Percentiles rank a stretch among this genome's conserved stretches.
Conservation (phyloP, 1,284 basidiomycete genomes). For the Apiotrichum porosum region DNA sequence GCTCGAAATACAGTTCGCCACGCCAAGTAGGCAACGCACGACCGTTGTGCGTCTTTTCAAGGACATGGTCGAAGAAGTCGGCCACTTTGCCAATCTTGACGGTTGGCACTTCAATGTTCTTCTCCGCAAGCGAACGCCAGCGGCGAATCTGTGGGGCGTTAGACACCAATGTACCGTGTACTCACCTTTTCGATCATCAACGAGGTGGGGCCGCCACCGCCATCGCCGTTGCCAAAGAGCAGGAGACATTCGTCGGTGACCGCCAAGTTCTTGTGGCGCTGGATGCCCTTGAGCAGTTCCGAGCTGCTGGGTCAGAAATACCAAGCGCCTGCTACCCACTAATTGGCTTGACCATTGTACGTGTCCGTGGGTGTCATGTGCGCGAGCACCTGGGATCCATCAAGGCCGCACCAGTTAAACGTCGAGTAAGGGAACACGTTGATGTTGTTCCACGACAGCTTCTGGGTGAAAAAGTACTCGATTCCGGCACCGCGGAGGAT, state of each 20-base stretch:
- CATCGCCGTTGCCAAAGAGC: constrained; percentile 92
- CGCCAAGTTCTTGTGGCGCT: no score
- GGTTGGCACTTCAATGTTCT: constrained; percentile 63
- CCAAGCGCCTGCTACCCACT: no score
- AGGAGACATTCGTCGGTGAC: no score
- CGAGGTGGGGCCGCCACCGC: constrained; percentile 56
- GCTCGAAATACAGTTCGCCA: constrained; percentile 88
- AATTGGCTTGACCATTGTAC: constrained; percentile 47
- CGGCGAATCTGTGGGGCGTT: no score
- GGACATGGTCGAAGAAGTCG: constrained; percentile 77
- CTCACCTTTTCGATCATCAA: constrained; percentile 89
- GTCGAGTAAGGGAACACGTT: constrained; percentile 92
- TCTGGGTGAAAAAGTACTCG: constrained; percentile 97
- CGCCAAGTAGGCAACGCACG: constrained; percentile 80
- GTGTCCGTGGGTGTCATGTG: constrained; percentile 84
- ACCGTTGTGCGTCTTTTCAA: constrained; percentile 64
- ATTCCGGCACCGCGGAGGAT: constrained; percentile 78
- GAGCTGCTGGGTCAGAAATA: background rate
- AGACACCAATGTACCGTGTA: constrained; percentile 74
- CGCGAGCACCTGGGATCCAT: constrained; percentile 59
- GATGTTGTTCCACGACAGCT: constrained; percentile 55
- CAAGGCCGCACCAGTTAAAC: constrained; percentile 96
- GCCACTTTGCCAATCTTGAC: constrained; percentile 76
- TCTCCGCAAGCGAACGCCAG: no score
- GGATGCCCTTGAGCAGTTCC: background rate